phyloP scores from a whole-genome alignment of 805 yeast genomes.

The Zygotorulaspora chibaensis region DNA sequence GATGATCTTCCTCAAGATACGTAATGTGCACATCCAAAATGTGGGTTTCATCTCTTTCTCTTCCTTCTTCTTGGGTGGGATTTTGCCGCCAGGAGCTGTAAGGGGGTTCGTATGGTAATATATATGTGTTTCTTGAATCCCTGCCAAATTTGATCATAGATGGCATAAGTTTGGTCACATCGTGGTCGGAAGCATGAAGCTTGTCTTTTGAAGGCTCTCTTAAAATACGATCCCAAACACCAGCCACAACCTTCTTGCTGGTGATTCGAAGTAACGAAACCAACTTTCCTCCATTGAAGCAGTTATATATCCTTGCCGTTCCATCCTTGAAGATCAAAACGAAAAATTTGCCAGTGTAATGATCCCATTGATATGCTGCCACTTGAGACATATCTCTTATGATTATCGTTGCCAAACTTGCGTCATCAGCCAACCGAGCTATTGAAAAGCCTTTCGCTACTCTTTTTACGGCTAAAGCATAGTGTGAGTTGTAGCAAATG shows the following conservation, averaged over 20 bases:
- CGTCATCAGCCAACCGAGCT: conserved; percentile 17
- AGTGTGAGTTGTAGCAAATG: conserved; percentile 17
- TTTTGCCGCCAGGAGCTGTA: conserved; percentile 18
- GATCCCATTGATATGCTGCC: conserved; percentile 25
- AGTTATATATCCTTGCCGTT: conserved; percentile 48
- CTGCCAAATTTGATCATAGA: conserved; percentile 20
- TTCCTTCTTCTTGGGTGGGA: conserved; percentile 4
- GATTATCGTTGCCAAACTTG: conserved; percentile 18
- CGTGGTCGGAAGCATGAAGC: conserved; percentile 12
- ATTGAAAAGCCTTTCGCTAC: conserved; percentile 17
- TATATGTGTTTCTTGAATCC: conserved; percentile 14
- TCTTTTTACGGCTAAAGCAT: conserved; percentile 15
- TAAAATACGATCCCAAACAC: conserved; percentile 21
- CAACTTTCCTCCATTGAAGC: conserved; percentile 24
- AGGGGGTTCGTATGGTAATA: conserved; percentile 17
- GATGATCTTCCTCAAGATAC: conserved; percentile 13
- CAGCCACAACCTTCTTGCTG: conserved; percentile 10
- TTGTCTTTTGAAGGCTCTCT: background rate
- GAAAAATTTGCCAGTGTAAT: conserved; percentile 34
- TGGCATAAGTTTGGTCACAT: conserved; percentile 22
- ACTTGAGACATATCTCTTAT: conserved; percentile 21
- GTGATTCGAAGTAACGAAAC: conserved; percentile 20
- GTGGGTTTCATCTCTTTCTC: background rate
- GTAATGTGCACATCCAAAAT: conserved; percentile 22
- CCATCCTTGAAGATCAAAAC: conserved; percentile 46